phyloP scores from a whole-genome alignment of 2,329 filamentous ascomycete genomes.

The Alternaria sp. region DNA sequence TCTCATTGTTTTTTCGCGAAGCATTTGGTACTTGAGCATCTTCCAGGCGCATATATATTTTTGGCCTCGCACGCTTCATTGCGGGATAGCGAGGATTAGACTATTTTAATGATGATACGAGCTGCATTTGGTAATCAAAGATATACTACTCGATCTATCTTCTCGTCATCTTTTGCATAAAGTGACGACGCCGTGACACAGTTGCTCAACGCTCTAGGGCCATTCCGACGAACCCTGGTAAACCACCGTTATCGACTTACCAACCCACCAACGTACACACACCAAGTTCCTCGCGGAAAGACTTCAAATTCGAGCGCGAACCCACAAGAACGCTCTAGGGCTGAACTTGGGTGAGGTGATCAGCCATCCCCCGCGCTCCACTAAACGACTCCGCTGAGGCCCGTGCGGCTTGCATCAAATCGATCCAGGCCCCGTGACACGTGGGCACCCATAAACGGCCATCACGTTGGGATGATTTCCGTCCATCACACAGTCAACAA shows the following conservation, averaged over 20 bases:
- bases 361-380: conserved; percentile 10
- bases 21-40: conserved; percentile 33
- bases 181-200: too few relatives aligned
- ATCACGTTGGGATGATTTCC: conserved; percentile 23
- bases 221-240: too few relatives aligned
- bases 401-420: conserved; percentile 23
- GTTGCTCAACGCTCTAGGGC: too few relatives aligned
- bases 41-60: conserved; percentile 12
- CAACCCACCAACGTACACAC: too few relatives aligned
- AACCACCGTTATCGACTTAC: too few relatives aligned
- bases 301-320: too few relatives aligned
- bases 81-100: neutral
- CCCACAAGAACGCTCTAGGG: too few relatives aligned
- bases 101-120: conserved; percentile 23
- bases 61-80: neutral
- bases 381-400: conserved; percentile 13
- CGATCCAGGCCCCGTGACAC: conserved; percentile 24
- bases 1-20: conserved; percentile 22
- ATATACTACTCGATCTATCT: too few relatives aligned
- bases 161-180: too few relatives aligned
- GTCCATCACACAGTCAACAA: conserved; percentile 19
- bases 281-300: too few relatives aligned
- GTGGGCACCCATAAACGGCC: conserved; percentile 15
- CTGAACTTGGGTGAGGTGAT: conserved; percentile 4
- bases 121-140: conserved; percentile 34